Base-by-base conservation (phyloP, 495 filamentous ascomycete genomes). In the Tuber calosporum region DNA sequence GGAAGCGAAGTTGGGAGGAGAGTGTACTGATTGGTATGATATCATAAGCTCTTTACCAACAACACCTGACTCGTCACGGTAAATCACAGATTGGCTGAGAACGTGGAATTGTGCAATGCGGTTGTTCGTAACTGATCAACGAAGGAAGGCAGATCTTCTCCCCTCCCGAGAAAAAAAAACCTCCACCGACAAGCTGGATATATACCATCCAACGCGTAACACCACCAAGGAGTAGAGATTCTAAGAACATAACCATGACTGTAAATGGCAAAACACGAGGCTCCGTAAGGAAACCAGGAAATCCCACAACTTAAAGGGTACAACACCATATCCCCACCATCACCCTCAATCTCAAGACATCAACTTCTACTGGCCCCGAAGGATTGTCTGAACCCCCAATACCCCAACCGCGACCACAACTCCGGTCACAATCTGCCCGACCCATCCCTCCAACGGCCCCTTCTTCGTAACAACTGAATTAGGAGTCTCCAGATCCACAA, bases 341-440 rank as follows among this genome's bases (percentile, higher is more conserved):
- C 26, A 34, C 26, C 53, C 5, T 1, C 53, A 6, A 19, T 30
- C 53, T 0, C 13, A 34, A 62, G 30, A 62, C 9, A 8, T 58
- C 7, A 34, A n/a, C 4, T 34, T 30, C 26, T 62, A 62, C 5
- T 3, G 34, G 1, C 3, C 13, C 53, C 26, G 26, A 34, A 62
- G 30, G 11, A 62, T 34, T 34, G 26, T 6, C 30, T 34, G 68
- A 15, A 45, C 13, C 30, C 71, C 74, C 17, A 78, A 62, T 3
- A 43, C 26, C 2, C 70, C 67, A 6, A 41, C 74, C 4, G 77
- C 13, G 2, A 71, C 9, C 1, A 78, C 67, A 3, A 26, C n/a
- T 7, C 67, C 76, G 11, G 53, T 39, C 13, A 68, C 68, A 37
- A 40, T 68, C 11, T 68, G 20, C 1, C 45, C 17, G 9, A 58